A percentile compares a stretch with the other conserved stretches of the same genome.
Evolutionary conservation across 176 grass and related monocot genomes (phyloP).

Genomic region (Oryza coarctata): DNA sequence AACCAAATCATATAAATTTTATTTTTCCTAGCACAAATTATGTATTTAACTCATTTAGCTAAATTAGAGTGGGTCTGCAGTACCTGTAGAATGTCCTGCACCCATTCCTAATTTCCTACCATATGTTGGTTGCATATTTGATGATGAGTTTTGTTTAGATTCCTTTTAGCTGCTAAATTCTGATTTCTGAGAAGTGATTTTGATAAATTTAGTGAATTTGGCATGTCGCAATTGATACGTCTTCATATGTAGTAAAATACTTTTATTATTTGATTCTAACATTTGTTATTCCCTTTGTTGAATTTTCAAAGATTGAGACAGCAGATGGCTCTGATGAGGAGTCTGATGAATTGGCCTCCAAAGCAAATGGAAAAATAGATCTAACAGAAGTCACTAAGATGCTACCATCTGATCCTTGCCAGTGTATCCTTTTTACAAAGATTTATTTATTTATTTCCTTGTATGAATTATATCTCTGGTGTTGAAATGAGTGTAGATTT

Average conservation of each 20-base stretch:
- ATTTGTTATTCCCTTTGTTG: background rate
- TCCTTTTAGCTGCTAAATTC: background rate
- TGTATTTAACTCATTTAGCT: too few species aligned
- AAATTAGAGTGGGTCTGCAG: too few species aligned
- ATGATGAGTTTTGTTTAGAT: background rate
- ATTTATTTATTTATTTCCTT: background rate
- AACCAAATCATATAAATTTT: too few species aligned
- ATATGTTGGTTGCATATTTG: too few species aligned
- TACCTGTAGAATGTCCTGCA: too few species aligned
- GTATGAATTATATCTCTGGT: background rate
- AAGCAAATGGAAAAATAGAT: slow-evolving; percentile 44
- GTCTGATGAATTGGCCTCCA: slow-evolving; percentile 51
- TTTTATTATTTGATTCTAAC: background rate
- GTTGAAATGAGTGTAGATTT: background rate
- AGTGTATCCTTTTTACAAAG: slow-evolving; percentile 55
- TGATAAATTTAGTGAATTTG: background rate
- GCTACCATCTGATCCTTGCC: slow-evolving; percentile 67
- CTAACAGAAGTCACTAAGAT: slow-evolving; percentile 71
- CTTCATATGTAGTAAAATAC: background rate
- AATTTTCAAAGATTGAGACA: slow-evolving; percentile 57
- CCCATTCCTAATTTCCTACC: too few species aligned
- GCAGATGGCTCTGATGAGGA: slow-evolving; percentile 43
- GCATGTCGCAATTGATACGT: background rate
- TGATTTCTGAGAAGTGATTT: background rate
- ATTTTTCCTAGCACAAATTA: too few species aligned